These are phyloP conservation scores for Leptomonas seymouri DNA, from an alignment of 208 protist species.

Conservation along the genomic window DNA sequence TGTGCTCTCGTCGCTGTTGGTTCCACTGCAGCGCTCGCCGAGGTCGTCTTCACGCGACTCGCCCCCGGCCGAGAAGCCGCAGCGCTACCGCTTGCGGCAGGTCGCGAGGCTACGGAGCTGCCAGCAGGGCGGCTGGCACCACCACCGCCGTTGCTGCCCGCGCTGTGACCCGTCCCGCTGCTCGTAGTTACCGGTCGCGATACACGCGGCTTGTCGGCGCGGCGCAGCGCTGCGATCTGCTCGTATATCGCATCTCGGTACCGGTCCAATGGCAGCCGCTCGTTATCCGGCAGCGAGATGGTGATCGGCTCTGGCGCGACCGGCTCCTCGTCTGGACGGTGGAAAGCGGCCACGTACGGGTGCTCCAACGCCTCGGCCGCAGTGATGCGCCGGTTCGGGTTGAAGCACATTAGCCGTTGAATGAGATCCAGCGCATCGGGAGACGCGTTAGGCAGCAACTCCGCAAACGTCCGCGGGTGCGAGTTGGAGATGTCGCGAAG, in stretches of 20 bases:
- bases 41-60: constrained; percentile 14
- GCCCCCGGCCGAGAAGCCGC: constrained; percentile 1
- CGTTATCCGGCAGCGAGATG: constrained; percentile 94
- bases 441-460: constrained; percentile 92
- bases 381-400: constrained; percentile 95
- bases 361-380: constrained; percentile 94
- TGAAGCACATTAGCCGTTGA: constrained; percentile 95
- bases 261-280: constrained; percentile 93
- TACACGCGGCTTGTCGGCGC: constrained; percentile 16
- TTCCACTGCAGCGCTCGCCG: neutral
- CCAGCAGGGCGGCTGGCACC: constrained; percentile 1
- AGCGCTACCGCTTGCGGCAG: constrained; percentile 13
- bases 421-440: constrained; percentile 95
- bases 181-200: constrained; percentile 13
- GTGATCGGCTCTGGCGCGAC: constrained; percentile 79
- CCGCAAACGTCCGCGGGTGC: constrained; percentile 67
- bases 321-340: constrained; percentile 88
- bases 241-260: constrained; percentile 94
- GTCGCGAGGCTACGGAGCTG: constrained; percentile 11
- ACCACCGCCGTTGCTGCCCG: constrained; percentile 19
- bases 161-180: constrained; percentile 19
- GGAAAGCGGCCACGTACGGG: constrained; percentile 94
- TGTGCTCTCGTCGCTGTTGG: constrained; percentile 15
- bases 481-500: constrained; percentile 84
- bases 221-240: constrained; percentile 74